Conservation (phyloP, 2,329 filamentous ascomycete species). For the Ophiostoma tasmaniense region DNA sequence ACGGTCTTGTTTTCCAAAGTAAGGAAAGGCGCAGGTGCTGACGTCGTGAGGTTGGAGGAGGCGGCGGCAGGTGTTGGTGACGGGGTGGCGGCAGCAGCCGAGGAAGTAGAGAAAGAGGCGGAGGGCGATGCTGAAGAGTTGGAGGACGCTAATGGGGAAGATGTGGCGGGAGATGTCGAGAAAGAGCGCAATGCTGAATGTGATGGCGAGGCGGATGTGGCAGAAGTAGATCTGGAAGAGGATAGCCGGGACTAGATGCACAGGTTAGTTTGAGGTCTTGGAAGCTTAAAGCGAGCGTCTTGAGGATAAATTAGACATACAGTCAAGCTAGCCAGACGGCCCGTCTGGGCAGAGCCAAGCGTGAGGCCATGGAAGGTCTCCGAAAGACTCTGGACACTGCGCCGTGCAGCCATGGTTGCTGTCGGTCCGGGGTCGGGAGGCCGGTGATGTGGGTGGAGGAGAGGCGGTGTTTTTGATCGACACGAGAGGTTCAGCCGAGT, state of each 20-base stretch:
- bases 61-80: background rate
- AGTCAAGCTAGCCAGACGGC: background rate
- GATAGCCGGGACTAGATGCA: background rate
- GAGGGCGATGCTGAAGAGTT: background rate
- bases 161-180: background rate
- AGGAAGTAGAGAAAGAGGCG: constrained; percentile 1
- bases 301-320: background rate
- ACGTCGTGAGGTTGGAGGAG: background rate
- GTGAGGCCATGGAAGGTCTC: constrained; percentile 17
- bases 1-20: constrained; percentile 57
- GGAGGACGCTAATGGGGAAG: background rate
- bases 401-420: constrained; percentile 19
- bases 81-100: background rate
- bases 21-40: background rate
- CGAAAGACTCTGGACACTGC: constrained; percentile 15
- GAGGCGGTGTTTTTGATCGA: background rate
- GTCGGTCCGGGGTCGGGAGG: background rate
- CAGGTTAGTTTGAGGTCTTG: background rate
- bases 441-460: background rate
- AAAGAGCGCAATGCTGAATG: background rate
- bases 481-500: background rate
- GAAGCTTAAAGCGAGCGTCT: background rate
- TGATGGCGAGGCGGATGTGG: constrained; percentile 3
- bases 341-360: constrained; percentile 1
- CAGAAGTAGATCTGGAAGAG: background rate